These are phyloP conservation scores for Penicillium roqueforti DNA, from an alignment of 495 filamentous ascomycete species.

Conservation along the genomic window DNA sequence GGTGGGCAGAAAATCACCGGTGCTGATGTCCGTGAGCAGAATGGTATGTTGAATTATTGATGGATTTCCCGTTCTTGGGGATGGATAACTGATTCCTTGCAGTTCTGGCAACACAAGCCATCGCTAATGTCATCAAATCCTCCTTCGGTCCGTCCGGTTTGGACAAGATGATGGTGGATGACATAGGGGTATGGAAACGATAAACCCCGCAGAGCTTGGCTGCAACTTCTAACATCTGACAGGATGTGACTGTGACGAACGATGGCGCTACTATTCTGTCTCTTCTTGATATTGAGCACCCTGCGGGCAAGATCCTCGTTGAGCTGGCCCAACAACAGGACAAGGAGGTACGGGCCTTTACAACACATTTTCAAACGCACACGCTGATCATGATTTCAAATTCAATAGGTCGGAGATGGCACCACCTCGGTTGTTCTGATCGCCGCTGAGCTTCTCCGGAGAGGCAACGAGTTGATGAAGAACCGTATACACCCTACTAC, in stretches of 20 bases:
- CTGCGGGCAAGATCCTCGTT: constrained; percentile 96
- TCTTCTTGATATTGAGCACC: constrained; percentile 94
- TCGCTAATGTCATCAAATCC: constrained; percentile 97
- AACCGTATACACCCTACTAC: constrained; percentile 99
- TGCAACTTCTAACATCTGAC: constrained; percentile 27
- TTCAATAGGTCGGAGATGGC: constrained; percentile 77
- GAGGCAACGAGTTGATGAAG: constrained; percentile 97
- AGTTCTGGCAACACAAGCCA: constrained; percentile 94
- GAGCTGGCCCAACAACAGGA: constrained; percentile 98
- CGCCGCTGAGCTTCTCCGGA: constrained; percentile 87
- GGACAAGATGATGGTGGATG: constrained; percentile 99
- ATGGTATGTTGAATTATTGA: constrained; percentile 54
- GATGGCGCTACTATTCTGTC: constrained; percentile 96
- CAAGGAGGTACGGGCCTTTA: constrained; percentile 63
- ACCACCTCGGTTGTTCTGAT: constrained; percentile 98
- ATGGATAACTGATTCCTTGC: constrained; percentile 12
- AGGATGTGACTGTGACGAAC: constrained; percentile 99
- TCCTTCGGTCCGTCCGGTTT: constrained; percentile 96
- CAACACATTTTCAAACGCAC: background rate
- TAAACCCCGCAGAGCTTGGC: constrained; percentile 28
- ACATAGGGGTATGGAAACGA: constrained; percentile 73
- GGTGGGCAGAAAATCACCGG: constrained; percentile 94
- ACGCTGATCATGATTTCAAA: constrained; percentile 1
- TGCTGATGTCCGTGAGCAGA: constrained; percentile 92
- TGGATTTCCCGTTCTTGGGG: background rate